These are phyloP conservation scores for Serendipita indica DNA, from an alignment of 768 basidiomycete genomes.

Conservation along the genomic window DNA sequence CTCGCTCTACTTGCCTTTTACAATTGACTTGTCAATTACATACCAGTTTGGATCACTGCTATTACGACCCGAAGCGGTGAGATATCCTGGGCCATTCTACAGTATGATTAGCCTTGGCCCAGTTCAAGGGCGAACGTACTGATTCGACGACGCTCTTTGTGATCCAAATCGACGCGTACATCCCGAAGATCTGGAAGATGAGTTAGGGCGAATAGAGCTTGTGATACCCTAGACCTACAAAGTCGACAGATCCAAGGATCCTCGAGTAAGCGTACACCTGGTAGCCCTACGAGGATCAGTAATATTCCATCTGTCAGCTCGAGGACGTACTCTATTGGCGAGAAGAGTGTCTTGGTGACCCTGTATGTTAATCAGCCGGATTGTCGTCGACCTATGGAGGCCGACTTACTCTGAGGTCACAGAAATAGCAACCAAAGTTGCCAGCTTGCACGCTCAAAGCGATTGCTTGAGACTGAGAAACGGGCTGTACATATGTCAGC, in stretches of 20 bases:
- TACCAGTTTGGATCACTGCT: constrained; percentile 2
- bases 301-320: neutral
- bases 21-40: neutral
- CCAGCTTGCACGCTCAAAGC: constrained; percentile 11
- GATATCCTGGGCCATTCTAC: neutral
- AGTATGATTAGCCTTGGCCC: neutral
- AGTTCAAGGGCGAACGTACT: neutral
- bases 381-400: neutral
- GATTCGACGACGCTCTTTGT: constrained; percentile 7
- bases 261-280: neutral
- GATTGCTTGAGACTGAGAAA: constrained; percentile 6
- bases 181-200: neutral
- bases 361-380: neutral
- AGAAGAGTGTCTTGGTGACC: constrained; percentile 7
- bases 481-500: neutral
- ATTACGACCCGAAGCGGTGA: constrained; percentile 4
- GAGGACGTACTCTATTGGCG: neutral
- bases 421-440: constrained; percentile 2
- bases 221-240: neutral
- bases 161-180: constrained; percentile 8
- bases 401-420: neutral
- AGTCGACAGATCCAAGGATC: constrained; percentile 3
- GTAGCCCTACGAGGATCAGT: neutral
- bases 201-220: neutral
- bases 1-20: neutral